Evolutionary conservation across 495 filamentous ascomycete species (phyloP), one percentile per base, ranked within the genome.

Genomic region (Lindgomyces ingoldianus): DNA sequence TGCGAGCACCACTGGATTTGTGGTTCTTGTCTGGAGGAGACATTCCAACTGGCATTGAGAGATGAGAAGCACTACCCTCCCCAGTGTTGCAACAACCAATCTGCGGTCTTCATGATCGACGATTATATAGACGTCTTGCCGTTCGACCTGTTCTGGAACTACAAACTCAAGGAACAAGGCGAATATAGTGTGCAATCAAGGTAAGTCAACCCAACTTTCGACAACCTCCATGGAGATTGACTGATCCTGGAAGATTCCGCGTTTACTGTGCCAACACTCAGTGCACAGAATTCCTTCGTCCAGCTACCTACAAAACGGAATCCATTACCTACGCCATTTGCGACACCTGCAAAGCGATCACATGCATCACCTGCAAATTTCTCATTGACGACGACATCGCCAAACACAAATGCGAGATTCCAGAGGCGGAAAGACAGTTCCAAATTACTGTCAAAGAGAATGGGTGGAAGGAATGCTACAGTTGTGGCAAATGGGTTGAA

Each of bases 41-140:
- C 50, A n/a, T 69, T 69, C 33, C 9, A 14, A 1, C 62, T 30
- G 24, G 66, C 66, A 1, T 41, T 60, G 9, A 45, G 54, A 3
- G 50, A 60, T 29, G 66, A 69, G 42, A 42, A 27, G 8, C 33
- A 48, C 9, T 69, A 69, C 49, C 66, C 55, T 1, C 66, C 66
- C 12, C 27, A 25, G 11, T 69, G 66, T 56, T 69, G 66, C 27
- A 39, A 25, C 42, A 18, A 50, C 22, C n/a, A 50, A 25, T 3
- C 16, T 0, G 18, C 51, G 10, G 11, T 64, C 1, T 29, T 69
- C 10, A 25, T 68, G 4, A 39, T 68, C 1, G 46, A 48, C 16
- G 51, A 64, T 0, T 68, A 26, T 25, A 39, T 57, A 51, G 26
- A 69, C 10, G 45, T 45, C 24, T 24, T 65, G 4, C 48, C 50